Base-by-base conservation (phyloP, 2,329 filamentous ascomycete species). In the Lachnellula arida region DNA sequence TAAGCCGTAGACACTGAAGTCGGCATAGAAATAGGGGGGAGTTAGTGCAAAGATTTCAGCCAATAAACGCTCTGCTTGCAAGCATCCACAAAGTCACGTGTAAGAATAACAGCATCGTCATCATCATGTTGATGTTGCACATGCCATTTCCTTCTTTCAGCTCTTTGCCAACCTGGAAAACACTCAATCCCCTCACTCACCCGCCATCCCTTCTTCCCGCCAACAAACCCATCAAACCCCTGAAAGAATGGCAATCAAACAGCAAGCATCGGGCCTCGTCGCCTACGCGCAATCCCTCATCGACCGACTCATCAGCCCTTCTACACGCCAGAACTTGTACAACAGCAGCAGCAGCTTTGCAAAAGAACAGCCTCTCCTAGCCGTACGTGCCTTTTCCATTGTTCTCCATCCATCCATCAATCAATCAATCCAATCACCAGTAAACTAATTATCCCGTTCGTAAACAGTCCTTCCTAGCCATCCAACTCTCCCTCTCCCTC, bases 301-400 rank as follows among this genome's bases (percentile, higher is more conserved):
- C 34, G 76, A 86, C 64, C 69, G 70, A 39, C 64, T 83, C 53
- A 75, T 90, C 44, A 80, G 83, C 46, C 85, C 86, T 0, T 74
- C 81, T 37, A 80, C 80, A 57, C 80, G 87, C 49, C 77, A 82
- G 60, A 75, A 77, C 54, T 76, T 81, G 43, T 78, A 84, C 63
- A 74, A 79, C 15, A 76, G 74, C 46, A 71, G 81, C 28, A 74
- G 76, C 37, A 68, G 73, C 5, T 87, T 89, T 65, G 82, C 85
- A 15, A 71, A 78, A 5, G 74, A 79, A 49, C 85, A 87, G 55
- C 90, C 90, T 2, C 74, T 90, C 59, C 74, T 91, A 44, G 84
- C 87, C 54, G 88, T 90, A 76, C 22, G 85, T 70, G 23, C 48
- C 37, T 39, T 32, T 52, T 19, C 6, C 40, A 44, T 17, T 19